Percentiles rank a stretch among this genome's conserved stretches.
Evolutionary conservation across 2,329 filamentous ascomycete species (phyloP).

Genomic region (Leptographium flavum): DNA sequence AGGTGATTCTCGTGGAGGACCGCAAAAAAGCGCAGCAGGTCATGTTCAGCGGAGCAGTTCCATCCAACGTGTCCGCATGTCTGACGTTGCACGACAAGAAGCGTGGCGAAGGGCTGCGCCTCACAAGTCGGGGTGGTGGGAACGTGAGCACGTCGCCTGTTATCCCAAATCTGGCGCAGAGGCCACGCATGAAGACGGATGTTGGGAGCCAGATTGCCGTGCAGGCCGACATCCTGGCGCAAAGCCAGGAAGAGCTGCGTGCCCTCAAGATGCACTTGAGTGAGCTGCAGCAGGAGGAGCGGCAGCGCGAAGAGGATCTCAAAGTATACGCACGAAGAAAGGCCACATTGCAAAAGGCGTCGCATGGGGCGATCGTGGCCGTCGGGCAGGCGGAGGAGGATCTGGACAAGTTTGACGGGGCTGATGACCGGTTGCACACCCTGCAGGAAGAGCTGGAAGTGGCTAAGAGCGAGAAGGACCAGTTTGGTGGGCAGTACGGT

Average conservation of each 20-base stretch:
- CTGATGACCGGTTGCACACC: constrained; percentile 49
- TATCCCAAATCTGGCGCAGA: constrained; percentile 30
- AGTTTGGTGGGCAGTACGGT: constrained; percentile 41
- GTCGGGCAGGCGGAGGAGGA: constrained; percentile 39
- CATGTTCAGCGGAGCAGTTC: constrained; percentile 49
- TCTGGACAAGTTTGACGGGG: constrained; percentile 52
- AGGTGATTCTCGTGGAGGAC: constrained; percentile 62
- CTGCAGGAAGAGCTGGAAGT: constrained; percentile 45
- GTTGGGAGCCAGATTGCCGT: constrained; percentile 48
- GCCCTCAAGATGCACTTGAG: constrained; percentile 35
- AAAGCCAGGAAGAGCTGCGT: constrained; percentile 39
- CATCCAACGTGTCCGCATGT: constrained; percentile 58
- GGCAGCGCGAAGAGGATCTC: constrained; percentile 33
- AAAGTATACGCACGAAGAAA: constrained; percentile 30
- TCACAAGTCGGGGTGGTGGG: constrained; percentile 29
- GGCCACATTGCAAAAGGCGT: constrained; percentile 30
- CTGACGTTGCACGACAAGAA: constrained; percentile 52
- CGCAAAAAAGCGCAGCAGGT: constrained; percentile 51
- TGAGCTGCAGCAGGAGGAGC: constrained; percentile 30
- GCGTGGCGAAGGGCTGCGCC: constrained; percentile 44
- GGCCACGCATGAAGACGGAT: constrained; percentile 69
- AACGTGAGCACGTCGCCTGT: constrained; percentile 22
- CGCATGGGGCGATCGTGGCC: constrained; percentile 46
- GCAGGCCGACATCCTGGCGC: constrained; percentile 33
- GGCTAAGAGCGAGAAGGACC: constrained; percentile 25